Evolutionary conservation across 2,329 filamentous ascomycete genomes (phyloP).

Genomic region (Paecilomyces variotii): DNA sequence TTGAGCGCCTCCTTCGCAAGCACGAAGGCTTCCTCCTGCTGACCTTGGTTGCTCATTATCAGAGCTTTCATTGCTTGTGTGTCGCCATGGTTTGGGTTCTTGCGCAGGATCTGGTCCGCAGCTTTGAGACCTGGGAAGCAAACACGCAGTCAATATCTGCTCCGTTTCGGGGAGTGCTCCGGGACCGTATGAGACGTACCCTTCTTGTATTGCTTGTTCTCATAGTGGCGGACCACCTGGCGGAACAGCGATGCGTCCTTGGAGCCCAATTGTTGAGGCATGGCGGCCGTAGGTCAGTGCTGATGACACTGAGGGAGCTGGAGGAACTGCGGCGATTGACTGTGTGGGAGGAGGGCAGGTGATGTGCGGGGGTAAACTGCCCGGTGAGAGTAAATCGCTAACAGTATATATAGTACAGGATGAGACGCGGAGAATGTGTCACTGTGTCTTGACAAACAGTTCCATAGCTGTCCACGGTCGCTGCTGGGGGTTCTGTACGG

Average conservation of each 20-base stretch:
- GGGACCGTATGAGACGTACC: conserved; percentile 34
- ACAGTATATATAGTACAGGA: conserved; percentile 1
- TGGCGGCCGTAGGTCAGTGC: conserved; percentile 23
- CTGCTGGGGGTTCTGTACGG: background rate
- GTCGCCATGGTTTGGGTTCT: conserved; percentile 92
- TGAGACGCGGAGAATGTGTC: background rate
- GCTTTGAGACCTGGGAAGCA: conserved; percentile 66
- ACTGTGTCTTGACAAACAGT: background rate
- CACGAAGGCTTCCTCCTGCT: conserved; percentile 87
- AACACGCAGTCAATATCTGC: conserved; percentile 1
- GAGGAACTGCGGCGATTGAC: conserved; percentile 11
- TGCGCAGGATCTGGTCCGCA: conserved; percentile 92
- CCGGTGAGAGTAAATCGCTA: conserved; percentile 7
- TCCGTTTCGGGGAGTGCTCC: conserved; percentile 1
- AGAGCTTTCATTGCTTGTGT: conserved; percentile 98
- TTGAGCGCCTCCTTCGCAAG: conserved; percentile 87
- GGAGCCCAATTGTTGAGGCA: conserved; percentile 47
- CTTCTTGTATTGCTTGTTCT: conserved; percentile 97
- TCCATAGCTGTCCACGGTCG: background rate
- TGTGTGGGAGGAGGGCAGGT: conserved; percentile 24
- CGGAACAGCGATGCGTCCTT: conserved; percentile 95
- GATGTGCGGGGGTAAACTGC: conserved; percentile 26
- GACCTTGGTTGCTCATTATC: conserved; percentile 87
- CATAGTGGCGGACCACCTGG: conserved; percentile 90
- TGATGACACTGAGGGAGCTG: conserved; percentile 12